Evolutionary conservation across 768 basidiomycete species (phyloP).

Genomic region (Tulasnella sp.): DNA sequence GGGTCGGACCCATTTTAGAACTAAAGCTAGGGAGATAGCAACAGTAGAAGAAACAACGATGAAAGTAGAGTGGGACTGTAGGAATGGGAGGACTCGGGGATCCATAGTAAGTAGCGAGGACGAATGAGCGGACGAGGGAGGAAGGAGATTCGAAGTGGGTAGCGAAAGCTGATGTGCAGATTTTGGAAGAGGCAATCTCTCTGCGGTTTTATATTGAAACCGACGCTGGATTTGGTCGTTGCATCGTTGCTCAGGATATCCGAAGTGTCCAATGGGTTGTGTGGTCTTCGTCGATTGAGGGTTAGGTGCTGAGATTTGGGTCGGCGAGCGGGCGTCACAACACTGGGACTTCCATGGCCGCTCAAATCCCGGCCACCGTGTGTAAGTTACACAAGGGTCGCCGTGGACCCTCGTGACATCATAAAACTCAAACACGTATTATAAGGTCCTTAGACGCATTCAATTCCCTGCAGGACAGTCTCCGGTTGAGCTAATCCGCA

Average conservation of each 20-base stretch:
- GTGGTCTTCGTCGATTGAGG: not conserved
- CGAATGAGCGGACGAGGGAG: not conserved
- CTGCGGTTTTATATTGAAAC: not conserved
- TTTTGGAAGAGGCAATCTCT: not conserved
- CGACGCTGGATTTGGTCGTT: not conserved
- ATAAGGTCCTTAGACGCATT: not conserved
- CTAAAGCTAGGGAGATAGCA: not conserved
- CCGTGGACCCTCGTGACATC: constrained; percentile 1
- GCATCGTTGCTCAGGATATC: not conserved
- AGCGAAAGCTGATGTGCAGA: not conserved
- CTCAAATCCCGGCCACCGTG: not conserved
- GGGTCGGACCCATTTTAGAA: not conserved
- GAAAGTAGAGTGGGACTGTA: not conserved
- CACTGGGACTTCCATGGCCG: not conserved
- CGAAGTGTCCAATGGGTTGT: not conserved
- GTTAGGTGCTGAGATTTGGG: not conserved
- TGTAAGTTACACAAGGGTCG: not conserved
- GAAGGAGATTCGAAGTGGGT: not conserved
- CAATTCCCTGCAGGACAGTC: not conserved
- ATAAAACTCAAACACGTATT: not conserved
- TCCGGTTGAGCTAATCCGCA: not conserved
- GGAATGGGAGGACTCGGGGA: not conserved
- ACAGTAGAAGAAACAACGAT: not conserved
- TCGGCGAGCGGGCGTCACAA: not conserved
- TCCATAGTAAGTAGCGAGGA: not conserved